Base-by-base conservation (phyloP, 176 grass and related monocot genomes). In the Triticum monococcum region DNA sequence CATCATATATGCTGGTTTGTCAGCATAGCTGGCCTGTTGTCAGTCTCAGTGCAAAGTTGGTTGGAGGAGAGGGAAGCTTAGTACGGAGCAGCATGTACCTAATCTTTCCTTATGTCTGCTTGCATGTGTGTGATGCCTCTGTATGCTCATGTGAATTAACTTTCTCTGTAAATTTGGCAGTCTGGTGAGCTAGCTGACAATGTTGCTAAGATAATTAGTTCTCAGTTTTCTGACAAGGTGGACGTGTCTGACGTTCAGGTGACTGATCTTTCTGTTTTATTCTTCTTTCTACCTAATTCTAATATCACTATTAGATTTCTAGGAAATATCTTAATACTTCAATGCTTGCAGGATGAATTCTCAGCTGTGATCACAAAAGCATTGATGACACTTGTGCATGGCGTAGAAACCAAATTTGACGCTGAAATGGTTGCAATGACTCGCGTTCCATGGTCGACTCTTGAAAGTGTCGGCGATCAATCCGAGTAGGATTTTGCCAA, bases 241-340 rank as follows among this genome's bases (percentile, higher is more conserved):
- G 94, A 99, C 82, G 87, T 99, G 67, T 96, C 94, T 88, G 94
- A 96, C 86, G 97, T 99, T 91, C 92, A 99, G 97, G 97, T 94
- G 87, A 87, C 65, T 45, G 12, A 54, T 76, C 31, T 8, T 83
- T 79, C 33, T 85, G 78, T 78, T 81, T 92, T 68, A 1, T 78
- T 52, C 31, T 43, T 59, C 16, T 60, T 45, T 71, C 67, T 69
- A 77, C 11, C 13, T 78, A 32, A 83, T 71, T 67, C 85, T 25
- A 61, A 56, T 64, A 46, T 56, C 84, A 62, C 12, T 62, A 13
- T 83, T 83, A 24, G 38, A 37, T 41, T 77, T 87, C 23, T 54
- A 80, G 25, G 75, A 70, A 75, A 84, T 43, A 22, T 36, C 69
- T 77, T 54, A 69, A 33, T 60, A 80, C 66, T 36, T 83, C 8